Percentiles rank a stretch among this genome's conserved stretches.
These are phyloP conservation scores for Oryza glumipatula DNA, from an alignment of 176 grass and related monocot genomes.

Conservation along the genomic window DNA sequence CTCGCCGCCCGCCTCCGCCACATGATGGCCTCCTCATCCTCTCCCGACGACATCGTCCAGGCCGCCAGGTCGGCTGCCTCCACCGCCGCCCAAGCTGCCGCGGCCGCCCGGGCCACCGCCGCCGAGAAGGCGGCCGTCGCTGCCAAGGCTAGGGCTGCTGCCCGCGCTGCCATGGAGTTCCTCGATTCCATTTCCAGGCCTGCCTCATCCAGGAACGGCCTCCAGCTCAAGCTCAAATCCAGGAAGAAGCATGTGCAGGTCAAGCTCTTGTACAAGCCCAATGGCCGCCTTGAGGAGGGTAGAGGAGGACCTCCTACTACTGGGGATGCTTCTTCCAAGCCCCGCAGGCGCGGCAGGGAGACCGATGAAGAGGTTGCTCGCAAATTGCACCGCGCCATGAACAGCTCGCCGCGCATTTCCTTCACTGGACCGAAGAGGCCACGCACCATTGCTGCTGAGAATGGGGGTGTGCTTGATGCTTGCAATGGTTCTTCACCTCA, in stretches of 20 bases:
- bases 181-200: slow-evolving; percentile 69
- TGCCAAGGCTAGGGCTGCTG: slow-evolving; percentile 70
- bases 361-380: slow-evolving; percentile 62
- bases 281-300: slow-evolving; percentile 33
- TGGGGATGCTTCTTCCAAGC: slow-evolving; percentile 32
- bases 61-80: slow-evolving; percentile 56
- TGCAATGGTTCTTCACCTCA: slow-evolving; percentile 44
- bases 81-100: slow-evolving; percentile 58
- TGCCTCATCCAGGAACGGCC: slow-evolving; percentile 48
- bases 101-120: slow-evolving; percentile 57
- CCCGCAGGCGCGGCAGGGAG: slow-evolving; percentile 35
- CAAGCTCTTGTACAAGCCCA: slow-evolving; percentile 71
- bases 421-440: slow-evolving; percentile 55
- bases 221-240: slow-evolving; percentile 54
- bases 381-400: slow-evolving; percentile 64
- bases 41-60: slow-evolving; percentile 63
- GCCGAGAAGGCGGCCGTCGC: slow-evolving; percentile 71
- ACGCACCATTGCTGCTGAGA: background rate
- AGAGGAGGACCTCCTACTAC: background rate
- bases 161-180: slow-evolving; percentile 75
- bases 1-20: slow-evolving; percentile 61
- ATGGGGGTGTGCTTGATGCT: background rate
- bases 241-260: slow-evolving; percentile 80
- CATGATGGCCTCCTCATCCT: slow-evolving; percentile 61
- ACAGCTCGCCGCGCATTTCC: slow-evolving; percentile 67